Evolutionary conservation across 2,329 filamentous ascomycete species (phyloP), one percentile per base, ranked within the genome.

Genomic region (Colletotrichum melonis): DNA sequence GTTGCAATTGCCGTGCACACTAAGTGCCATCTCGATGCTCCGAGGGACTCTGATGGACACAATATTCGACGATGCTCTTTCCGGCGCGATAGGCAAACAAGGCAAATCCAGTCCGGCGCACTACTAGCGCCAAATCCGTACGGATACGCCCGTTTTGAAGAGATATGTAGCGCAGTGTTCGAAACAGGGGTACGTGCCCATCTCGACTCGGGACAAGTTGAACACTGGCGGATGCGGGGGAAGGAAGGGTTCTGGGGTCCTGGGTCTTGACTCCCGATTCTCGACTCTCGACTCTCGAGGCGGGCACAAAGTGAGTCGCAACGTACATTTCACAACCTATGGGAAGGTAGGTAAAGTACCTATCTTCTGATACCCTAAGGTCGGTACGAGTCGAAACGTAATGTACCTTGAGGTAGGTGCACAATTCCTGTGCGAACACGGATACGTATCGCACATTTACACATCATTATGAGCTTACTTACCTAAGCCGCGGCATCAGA

Each of bases 1-100:
- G 24, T 64, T 49, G 28, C 28, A 54, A 55, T 35, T 64, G 62
- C 46, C 62, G 46, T 64, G 62, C 30, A 28, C 38, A 42, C 2
- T 5, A 30, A 55, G 7, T 55, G n/a, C 46, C 24, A 55, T 38
- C 62, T 64, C 60, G 60, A 63, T 63, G 60, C n/a, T 35, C 46
- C 46, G 30, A 49, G 42, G 42, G 42, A 49, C 42, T 49, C 42
- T 49, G 16, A n/a, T 9, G 42, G 19, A 22, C 42, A n/a, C 42
- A 49, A 49, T 22, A 19, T 49, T 22, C n/a, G 42, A 22, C 19
- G 7, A 49, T 49, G 42, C 42, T 49, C 9, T 49, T n/a, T 49
- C 42, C 42, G 42, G 42, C 42, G 42, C 42, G 42, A 49, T 49
- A 49, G 56, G 56, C 16, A 35, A 26, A 35, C 28, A 58, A 58